phyloP scores from a whole-genome alignment of 805 yeast genomes.

The Kuraishia cidri region DNA sequence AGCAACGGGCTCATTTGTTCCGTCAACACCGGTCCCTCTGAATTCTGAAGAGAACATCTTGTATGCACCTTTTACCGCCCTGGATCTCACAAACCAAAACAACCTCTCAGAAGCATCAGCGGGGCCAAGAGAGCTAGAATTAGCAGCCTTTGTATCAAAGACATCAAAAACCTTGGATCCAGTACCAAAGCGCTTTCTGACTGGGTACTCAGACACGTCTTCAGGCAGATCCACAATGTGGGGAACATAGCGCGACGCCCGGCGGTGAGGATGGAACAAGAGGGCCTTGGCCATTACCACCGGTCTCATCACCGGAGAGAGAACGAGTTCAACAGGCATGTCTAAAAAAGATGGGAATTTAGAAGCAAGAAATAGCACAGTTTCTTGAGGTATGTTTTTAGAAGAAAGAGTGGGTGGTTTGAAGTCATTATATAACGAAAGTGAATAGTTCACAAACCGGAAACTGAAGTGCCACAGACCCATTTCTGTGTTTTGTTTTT shows the following conservation, averaged over 20 bases:
- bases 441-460: too few relatives aligned
- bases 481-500: too few relatives aligned
- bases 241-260: slow-evolving; percentile 48
- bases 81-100: slow-evolving; percentile 50
- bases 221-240: slow-evolving; percentile 33
- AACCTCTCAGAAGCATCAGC: slow-evolving; percentile 32
- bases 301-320: slow-evolving; percentile 55
- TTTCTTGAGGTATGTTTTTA: too few relatives aligned
- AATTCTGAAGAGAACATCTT: slow-evolving; percentile 39
- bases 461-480: too few relatives aligned
- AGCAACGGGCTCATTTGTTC: slow-evolving; percentile 50
- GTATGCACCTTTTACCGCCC: slow-evolving; percentile 61
- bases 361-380: neutral
- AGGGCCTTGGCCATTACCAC: slow-evolving; percentile 45
- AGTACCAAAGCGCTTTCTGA: slow-evolving; percentile 50
- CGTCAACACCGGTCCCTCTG: slow-evolving; percentile 32
- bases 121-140: slow-evolving; percentile 27
- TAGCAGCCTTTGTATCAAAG: slow-evolving; percentile 31
- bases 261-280: slow-evolving; percentile 46
- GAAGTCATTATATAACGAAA: too few relatives aligned
- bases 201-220: slow-evolving; percentile 29
- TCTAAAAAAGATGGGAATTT: neutral
- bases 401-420: too few relatives aligned
- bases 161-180: slow-evolving; percentile 53
- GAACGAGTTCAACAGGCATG: slow-evolving; percentile 53